Evolutionary conservation across 768 basidiomycete genomes (phyloP).

Genomic region (Tremella fuciformis): DNA sequence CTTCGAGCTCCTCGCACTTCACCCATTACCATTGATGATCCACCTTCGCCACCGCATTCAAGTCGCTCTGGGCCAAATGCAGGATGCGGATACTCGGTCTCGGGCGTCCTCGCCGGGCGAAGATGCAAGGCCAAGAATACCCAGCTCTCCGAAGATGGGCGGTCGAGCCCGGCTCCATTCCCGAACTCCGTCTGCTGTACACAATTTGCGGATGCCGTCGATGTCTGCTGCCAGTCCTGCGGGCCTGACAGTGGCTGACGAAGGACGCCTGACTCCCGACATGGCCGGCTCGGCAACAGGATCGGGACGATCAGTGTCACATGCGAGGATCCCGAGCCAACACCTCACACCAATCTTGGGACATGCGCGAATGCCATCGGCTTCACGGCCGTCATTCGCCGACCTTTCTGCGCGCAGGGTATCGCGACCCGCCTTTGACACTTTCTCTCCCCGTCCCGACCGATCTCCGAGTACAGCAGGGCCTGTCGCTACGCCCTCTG

Average conservation of each 20-base stretch:
- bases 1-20: constrained; percentile 31
- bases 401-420: constrained; percentile 31
- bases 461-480: neutral
- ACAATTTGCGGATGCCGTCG: constrained; percentile 1
- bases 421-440: constrained; percentile 25
- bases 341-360: constrained; percentile 10
- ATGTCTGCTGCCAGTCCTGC: neutral
- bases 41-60: constrained; percentile 27
- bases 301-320: neutral
- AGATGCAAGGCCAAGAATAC: constrained; percentile 5
- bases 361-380: constrained; percentile 2
- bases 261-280: constrained; percentile 4
- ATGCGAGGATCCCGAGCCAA: constrained; percentile 24
- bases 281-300: neutral
- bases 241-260: neutral
- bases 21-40: constrained; percentile 29
- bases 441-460: constrained; percentile 11
- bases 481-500: neutral
- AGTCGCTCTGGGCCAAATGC: constrained; percentile 10
- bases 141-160: constrained; percentile 17
- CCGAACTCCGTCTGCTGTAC: neutral
- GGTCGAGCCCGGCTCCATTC: constrained; percentile 15
- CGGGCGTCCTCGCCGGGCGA: constrained; percentile 21
- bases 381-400: constrained; percentile 32
- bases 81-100: constrained; percentile 14